Percentiles rank a stretch among this genome's conserved stretches.
Conservation (phyloP, 83 land plant genomes). For the Picea engelmannii region DNA sequence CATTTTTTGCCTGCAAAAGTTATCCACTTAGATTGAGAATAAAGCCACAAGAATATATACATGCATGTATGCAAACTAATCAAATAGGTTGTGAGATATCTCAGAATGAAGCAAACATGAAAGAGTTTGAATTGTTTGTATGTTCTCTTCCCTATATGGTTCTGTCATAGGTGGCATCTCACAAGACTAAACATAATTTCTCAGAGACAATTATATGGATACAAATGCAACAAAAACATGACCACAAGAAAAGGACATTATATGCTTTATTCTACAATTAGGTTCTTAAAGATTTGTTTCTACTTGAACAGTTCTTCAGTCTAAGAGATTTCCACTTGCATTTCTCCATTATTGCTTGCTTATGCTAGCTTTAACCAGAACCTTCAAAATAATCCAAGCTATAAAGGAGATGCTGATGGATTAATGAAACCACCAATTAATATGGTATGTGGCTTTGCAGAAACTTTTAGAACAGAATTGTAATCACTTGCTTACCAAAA, state of each 20-base stretch:
- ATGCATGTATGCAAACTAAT: not conserved
- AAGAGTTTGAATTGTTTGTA: not conserved
- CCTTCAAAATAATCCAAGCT: no score
- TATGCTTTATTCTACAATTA: no score
- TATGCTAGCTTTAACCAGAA: no score
- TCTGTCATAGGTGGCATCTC: not conserved
- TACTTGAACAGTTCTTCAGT: no score
- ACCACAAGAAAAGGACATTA: not conserved
- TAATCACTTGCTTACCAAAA: no score
- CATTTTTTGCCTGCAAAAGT: conserved; percentile 58
- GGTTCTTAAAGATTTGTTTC: no score
- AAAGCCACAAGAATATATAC: not conserved
- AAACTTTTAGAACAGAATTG: no score
- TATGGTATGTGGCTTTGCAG: no score
- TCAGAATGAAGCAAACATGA: not conserved
- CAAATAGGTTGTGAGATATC: not conserved
- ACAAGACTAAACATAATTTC: not conserved
- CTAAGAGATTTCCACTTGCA: no score
- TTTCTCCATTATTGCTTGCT: no score
- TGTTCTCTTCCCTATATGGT: not conserved
- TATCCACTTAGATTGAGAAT: conserved; percentile 3
- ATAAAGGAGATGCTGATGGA: no score
- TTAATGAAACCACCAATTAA: no score
- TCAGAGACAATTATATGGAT: not conserved
- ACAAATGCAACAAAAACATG: not conserved